Base-by-base conservation (phyloP, 83 land plant genomes). In the Picea abies region DNA sequence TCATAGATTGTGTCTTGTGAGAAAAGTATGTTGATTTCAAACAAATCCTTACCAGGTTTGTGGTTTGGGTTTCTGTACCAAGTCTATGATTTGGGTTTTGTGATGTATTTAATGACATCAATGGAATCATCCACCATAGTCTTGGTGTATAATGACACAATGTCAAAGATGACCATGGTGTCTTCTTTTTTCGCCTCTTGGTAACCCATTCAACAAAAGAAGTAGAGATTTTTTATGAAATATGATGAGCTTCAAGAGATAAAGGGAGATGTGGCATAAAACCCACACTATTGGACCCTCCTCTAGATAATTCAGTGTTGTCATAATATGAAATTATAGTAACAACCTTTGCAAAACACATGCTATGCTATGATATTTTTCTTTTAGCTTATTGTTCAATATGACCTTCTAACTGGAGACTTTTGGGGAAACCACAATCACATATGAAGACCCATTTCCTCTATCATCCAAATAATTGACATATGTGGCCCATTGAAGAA, bases 401-500 rank as follows among this genome's bases (percentile, higher is more conserved):
- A 71, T 39, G 14, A 58, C 17, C 82, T 77, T 93, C 14, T 75
- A 29, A 76, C 72, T 65, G 2, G 79, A 73, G 2, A 84, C 75
- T 68, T 87, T 89, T 2, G 90, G 92, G 39, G 81, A 79, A 19
- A 79, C 85, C 41, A 84, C 82, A 23, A 93, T 87, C 22, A 91
- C 89, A 76, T 93, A 90, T 68, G 62, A 61, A 17, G 96, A 92
- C 19, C 85, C 81, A 7, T 29, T 81, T 4, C 91, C 92, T 76
- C 81, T 77, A 12, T 84, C 84, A 84, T 93, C 92, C 39, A 79
- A 25, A 20, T 11, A 14, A 64, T 81, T 80, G 15, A 85, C 82
- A 79, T 93, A 90, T 56, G 90, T 94, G 39, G 94, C 96, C 20
- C 89, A 88, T 5, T 75, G 37, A 62, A 93, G 85, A 93, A 87